Percentiles rank a stretch among this genome's conserved stretches.
These are phyloP conservation scores for Colletotrichum sansevieriae DNA, from an alignment of 2,329 filamentous ascomycete species.

Conservation along the genomic window DNA sequence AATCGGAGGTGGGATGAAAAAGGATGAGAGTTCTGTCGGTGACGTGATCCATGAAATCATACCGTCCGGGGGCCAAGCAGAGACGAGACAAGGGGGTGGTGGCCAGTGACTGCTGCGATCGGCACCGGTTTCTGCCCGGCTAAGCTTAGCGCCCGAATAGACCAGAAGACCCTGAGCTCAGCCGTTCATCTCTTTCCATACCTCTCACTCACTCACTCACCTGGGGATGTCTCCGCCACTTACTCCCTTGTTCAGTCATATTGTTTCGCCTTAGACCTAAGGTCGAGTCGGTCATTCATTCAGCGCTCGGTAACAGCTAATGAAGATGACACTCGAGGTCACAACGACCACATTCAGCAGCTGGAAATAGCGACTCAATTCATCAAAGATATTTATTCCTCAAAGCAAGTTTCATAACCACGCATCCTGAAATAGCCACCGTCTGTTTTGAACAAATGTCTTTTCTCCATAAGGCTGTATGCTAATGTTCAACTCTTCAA, in stretches of 20 bases:
- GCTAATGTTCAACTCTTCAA: conserved; percentile 15
- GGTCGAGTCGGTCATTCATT: not conserved
- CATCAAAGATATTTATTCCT: conserved; percentile 4
- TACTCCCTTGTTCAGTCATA: not conserved
- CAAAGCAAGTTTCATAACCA: conserved; percentile 6
- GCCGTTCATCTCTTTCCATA: not conserved
- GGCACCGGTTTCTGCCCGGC: conserved; percentile 21
- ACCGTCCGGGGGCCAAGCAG: conserved; percentile 25
- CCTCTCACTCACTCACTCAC: conserved; percentile 1
- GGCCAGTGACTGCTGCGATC: conserved; percentile 20
- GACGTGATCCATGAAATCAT: conserved; percentile 41
- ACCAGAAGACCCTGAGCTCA: conserved; percentile 28
- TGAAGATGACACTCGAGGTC: conserved; percentile 27
- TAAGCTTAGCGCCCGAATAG: conserved; percentile 16
- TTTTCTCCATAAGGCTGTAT: conserved; percentile 32
- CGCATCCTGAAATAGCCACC: conserved; percentile 24
- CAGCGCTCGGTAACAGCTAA: not conserved
- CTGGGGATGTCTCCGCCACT: not conserved
- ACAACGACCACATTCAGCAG: conserved; percentile 15
- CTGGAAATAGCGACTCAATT: conserved; percentile 12
- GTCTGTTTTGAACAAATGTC: conserved; percentile 15
- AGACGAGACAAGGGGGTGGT: conserved; percentile 23
- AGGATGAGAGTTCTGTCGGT: conserved; percentile 21
- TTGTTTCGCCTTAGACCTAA: no score
- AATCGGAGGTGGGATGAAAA: conserved; percentile 10